phyloP scores from a whole-genome alignment of 2,329 filamentous ascomycete genomes.

The Nothomitra cinnamomea region DNA sequence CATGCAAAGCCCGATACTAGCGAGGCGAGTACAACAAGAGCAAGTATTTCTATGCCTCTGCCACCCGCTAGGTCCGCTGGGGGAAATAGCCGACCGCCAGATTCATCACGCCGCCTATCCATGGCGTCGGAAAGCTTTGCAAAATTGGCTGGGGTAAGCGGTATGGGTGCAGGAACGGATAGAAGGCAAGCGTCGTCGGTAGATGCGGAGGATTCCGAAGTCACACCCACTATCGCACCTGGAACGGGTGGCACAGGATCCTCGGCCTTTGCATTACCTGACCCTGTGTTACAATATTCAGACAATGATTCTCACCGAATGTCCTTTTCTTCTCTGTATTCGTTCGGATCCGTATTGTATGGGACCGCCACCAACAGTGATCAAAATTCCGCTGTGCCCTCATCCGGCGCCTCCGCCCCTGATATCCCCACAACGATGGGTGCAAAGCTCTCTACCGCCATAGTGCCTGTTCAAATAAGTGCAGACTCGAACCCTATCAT shows the following conservation, averaged over 20 bases:
- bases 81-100: constrained; percentile 12
- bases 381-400: background rate
- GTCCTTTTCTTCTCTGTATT: constrained; percentile 59
- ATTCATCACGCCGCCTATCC: background rate
- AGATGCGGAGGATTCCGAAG: background rate
- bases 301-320: constrained; percentile 44
- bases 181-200: background rate
- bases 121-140: background rate
- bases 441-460: background rate
- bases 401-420: background rate
- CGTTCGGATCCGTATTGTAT: constrained; percentile 22
- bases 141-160: background rate
- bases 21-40: constrained; percentile 38
- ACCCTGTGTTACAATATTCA: constrained; percentile 4
- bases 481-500: background rate
- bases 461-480: background rate
- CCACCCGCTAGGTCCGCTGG: constrained; percentile 17
- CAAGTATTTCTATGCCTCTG: constrained; percentile 48
- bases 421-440: background rate
- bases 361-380: constrained; percentile 29
- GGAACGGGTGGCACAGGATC: background rate
- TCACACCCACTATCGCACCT: background rate
- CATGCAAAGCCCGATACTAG: constrained; percentile 43
- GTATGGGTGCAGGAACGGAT: background rate
- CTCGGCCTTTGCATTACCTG: constrained; percentile 2